Evolutionary conservation across 108 stramenopile genomes (phyloP), one percentile per base, ranked within the genome.

Genomic region (Conticribra guillardii): DNA sequence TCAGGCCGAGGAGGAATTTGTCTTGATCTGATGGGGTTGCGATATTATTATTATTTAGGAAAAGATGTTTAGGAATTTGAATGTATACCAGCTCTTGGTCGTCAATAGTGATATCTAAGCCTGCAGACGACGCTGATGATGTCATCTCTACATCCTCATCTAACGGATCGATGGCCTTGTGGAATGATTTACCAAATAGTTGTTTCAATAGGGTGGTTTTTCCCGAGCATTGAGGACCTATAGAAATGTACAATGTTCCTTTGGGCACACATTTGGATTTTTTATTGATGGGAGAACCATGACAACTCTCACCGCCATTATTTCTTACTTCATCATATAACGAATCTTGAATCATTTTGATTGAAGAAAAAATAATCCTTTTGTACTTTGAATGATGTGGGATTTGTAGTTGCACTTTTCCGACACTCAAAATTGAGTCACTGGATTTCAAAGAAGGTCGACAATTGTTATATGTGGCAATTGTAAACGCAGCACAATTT

Each of bases 171-270:
- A 69, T 17, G 46, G 44, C 67, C 44, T 48, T 64, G 34, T 62
- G 59, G 49, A 37, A 64, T 26, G 54, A 34, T 33, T 60, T 54
- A 14, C 65, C 59, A 45, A 82, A 73, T 44, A 84, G 9, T 19
- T 54, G 32, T 60, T 66, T 58, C 51, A 93, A 53, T 29, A 88
- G 65, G 4, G 84, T 87, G 15, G 92, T 86, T 41, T 93, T 93
- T 5, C 92, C 92, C 29, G 87, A 63, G 56, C 88, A 85, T 51
- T 84, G 92, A 18, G 92, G 92, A 0, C 92, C 92, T 30, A 93
- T 68, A 14, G 92, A 85, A 47, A 93, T 89, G 64, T 89, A 93
- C 22, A 93, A 47, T 4, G 92, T 86, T 44, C 82, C 85, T 19
- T 62, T 78, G 11, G 60, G n/a, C n/a, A n/a, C n/a, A n/a, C n/a